A percentile compares a stretch with the other conserved stretches of the same genome.
Conservation (phyloP, 768 basidiomycete species). For the Gloeopeniophorella convolvens region DNA sequence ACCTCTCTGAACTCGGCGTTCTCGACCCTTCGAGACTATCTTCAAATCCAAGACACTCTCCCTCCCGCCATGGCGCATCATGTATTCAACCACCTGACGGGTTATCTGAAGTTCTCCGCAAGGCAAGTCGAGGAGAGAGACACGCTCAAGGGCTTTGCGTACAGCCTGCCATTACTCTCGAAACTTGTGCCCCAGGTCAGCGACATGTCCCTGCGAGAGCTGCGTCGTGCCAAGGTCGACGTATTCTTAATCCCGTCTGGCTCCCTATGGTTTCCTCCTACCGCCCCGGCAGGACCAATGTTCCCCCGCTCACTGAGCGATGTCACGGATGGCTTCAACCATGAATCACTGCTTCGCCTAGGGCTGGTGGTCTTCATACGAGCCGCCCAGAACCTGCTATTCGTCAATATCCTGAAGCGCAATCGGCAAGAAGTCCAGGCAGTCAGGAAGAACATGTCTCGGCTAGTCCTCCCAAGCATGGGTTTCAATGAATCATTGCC, state of each 20-base stretch:
- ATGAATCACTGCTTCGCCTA: slow-evolving; percentile 34
- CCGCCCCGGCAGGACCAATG: slow-evolving; percentile 51
- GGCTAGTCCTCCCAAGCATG: slow-evolving; percentile 51
- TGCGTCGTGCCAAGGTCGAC: slow-evolving; percentile 69
- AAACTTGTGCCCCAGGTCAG: slow-evolving; percentile 58
- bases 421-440: slow-evolving; percentile 63
- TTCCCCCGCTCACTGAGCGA: slow-evolving; percentile 45
- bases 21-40: slow-evolving; percentile 45
- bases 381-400: slow-evolving; percentile 63
- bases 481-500: slow-evolving; percentile 12
- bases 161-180: slow-evolving; percentile 51
- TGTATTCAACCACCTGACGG: slow-evolving; percentile 64
- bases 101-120: slow-evolving; percentile 52
- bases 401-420: slow-evolving; percentile 55
- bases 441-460: slow-evolving; percentile 57
- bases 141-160: slow-evolving; percentile 46
- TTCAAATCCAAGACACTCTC: slow-evolving; percentile 49
- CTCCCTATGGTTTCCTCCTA: slow-evolving; percentile 57
- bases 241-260: slow-evolving; percentile 62
- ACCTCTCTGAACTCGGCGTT: slow-evolving; percentile 43
- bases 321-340: slow-evolving; percentile 28
- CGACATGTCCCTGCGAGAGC: slow-evolving; percentile 63
- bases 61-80: slow-evolving; percentile 62
- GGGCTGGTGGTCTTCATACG: slow-evolving; percentile 57
- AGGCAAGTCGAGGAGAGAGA: slow-evolving; percentile 38